These are phyloP conservation scores for Berberis thunbergii DNA, from an alignment of 164 flowering plant genomes.

Conservation along the genomic window DNA sequence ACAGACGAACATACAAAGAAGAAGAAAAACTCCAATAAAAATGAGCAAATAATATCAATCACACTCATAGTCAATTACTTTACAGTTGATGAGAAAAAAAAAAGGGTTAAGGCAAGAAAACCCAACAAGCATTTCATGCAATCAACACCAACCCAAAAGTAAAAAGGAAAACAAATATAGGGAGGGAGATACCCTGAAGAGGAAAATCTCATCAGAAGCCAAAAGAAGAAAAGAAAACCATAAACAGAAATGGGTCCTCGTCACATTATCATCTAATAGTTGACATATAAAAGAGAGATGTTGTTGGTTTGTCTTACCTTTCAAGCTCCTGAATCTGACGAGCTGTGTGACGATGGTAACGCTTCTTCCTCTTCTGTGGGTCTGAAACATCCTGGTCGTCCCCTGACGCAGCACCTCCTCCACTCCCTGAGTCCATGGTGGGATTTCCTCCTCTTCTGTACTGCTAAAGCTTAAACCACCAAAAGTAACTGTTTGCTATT, in stretches of 20 bases:
- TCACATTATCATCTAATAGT: neutral
- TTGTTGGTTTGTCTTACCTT: constrained; percentile 28
- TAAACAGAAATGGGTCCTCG: neutral
- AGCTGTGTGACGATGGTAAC: constrained; percentile 76
- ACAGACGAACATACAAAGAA: neutral
- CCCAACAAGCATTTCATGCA: neutral
- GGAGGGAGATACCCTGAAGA: no score
- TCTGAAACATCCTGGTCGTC: constrained; percentile 46
- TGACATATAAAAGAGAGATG: neutral
- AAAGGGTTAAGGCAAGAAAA: neutral
- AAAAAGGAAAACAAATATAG: neutral
- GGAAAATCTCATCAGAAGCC: neutral
- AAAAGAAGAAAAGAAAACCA: neutral
- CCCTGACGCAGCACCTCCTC: constrained; percentile 35
- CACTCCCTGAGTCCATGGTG: constrained; percentile 18
- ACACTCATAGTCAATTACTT: neutral
- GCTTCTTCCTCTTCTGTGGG: constrained; percentile 51
- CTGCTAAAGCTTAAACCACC: neutral
- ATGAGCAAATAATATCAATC: neutral
- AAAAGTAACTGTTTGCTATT: neutral
- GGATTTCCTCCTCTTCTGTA: neutral
- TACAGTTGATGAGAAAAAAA: neutral
- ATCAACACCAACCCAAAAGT: neutral
- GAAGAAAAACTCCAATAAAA: neutral
- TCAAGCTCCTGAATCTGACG: constrained; percentile 79